These are phyloP conservation scores for Ophiostoma sp. DNA, from an alignment of 2,329 filamentous ascomycete species.

Conservation along the genomic window DNA sequence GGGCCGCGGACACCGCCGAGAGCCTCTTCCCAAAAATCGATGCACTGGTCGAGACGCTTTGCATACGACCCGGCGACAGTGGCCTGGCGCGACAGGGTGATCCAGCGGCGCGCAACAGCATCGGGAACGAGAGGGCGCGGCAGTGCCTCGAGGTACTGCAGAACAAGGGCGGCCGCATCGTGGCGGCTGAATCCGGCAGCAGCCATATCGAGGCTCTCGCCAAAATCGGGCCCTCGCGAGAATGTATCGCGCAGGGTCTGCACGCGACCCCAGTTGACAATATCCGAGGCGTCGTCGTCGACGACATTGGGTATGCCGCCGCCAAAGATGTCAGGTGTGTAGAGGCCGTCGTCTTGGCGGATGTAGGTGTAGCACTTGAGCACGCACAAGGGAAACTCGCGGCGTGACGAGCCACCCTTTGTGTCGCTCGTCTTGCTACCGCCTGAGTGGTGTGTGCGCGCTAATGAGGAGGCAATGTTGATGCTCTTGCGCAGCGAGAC, in stretches of 20 bases:
- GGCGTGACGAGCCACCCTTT: conserved; percentile 24
- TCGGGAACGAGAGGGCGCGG: conserved; percentile 38
- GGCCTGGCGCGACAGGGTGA: conserved; percentile 39
- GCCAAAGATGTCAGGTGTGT: conserved; percentile 37
- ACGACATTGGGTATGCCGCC: background rate
- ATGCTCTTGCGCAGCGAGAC: conserved; percentile 39
- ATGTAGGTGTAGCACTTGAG: conserved; percentile 39
- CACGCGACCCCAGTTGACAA: conserved; percentile 31
- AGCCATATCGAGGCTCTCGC: conserved; percentile 33
- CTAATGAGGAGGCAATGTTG: conserved; percentile 36
- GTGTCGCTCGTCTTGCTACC: conserved; percentile 28
- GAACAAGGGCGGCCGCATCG: conserved; percentile 40
- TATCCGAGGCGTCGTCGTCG: background rate
- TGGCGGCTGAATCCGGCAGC: conserved; percentile 34
- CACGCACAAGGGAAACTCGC: conserved; percentile 41
- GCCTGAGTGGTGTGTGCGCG: conserved; percentile 37
- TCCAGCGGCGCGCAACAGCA: conserved; percentile 38
- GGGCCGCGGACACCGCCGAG: conserved; percentile 37
- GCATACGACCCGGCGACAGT: conserved; percentile 34
- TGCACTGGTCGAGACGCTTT: conserved; percentile 38
- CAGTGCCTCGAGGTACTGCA: conserved; percentile 38
- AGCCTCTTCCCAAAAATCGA: conserved; percentile 45
- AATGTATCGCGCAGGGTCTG: conserved; percentile 37
- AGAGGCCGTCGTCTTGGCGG: conserved; percentile 33
- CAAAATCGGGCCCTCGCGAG: conserved; percentile 35